Evolutionary conservation across 2,329 filamentous ascomycete species (phyloP).

Genomic region (Aureobasidium sp.): DNA sequence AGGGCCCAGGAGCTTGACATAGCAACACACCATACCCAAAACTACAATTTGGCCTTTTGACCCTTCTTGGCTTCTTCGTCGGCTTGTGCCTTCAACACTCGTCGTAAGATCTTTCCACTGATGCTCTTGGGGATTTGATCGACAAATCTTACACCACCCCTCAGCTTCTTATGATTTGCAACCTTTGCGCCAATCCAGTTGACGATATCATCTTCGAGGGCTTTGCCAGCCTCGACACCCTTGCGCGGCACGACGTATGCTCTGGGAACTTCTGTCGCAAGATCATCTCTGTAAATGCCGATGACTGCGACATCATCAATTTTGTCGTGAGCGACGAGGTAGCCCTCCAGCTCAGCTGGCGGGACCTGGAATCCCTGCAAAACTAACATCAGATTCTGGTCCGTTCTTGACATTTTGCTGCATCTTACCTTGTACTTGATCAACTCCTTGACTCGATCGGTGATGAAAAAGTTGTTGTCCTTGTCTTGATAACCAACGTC

Average conservation of each 20-base stretch:
- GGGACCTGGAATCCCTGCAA: constrained; percentile 39
- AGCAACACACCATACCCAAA: not conserved
- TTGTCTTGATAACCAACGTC: constrained; percentile 75
- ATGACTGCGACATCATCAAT: constrained; percentile 41
- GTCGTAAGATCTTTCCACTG: constrained; percentile 42
- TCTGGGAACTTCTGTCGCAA: constrained; percentile 41
- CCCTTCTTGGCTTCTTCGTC: constrained; percentile 34
- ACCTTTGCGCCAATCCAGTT: constrained; percentile 39
- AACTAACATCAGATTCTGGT: not conserved
- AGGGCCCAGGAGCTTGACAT: not conserved
- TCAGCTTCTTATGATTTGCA: constrained; percentile 41
- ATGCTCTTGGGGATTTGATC: constrained; percentile 43
- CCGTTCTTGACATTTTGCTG: not conserved
- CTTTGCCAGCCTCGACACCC: constrained; percentile 26
- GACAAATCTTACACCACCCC: constrained; percentile 41
- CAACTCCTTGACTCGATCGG: constrained; percentile 70
- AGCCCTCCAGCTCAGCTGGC: constrained; percentile 42
- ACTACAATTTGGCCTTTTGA: constrained; percentile 36
- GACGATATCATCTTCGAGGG: constrained; percentile 36
- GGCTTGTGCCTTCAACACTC: constrained; percentile 38
- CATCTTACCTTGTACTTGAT: constrained; percentile 54
- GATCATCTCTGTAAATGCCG: constrained; percentile 38
- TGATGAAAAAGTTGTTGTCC: constrained; percentile 80
- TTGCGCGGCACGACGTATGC: constrained; percentile 39
- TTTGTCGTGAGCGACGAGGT: constrained; percentile 35